Evolutionary conservation across 805 yeast genomes (phyloP), one percentile per base, ranked within the genome.

Genomic region (Metschnikowia similis): DNA sequence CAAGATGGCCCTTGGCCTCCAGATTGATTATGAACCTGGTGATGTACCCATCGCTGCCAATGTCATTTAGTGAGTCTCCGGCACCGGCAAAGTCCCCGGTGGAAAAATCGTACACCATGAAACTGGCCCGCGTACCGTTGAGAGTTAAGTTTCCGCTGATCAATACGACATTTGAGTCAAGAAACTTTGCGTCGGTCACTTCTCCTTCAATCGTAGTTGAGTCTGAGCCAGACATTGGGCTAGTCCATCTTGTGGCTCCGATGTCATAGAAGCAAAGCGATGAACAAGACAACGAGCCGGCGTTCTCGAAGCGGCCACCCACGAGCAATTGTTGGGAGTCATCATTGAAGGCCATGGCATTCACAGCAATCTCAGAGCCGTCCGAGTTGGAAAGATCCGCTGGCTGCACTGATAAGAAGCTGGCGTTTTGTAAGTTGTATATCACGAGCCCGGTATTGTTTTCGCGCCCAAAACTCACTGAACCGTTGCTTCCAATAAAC

Each of bases 301-400:
- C 83, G 17, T 72, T 63, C 17, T 74, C 76, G 62, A 87, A 89
- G 39, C 77, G 72, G 26, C 97, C 97, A 36, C 87, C 96, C 10
- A 87, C 87, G 30, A 84, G 71, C 28, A 89, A 66, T 45, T 61
- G 56, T n/a, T 61, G 55, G 6, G 56, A 61, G 27, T 60, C 58
- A 40, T 70, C 74, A 50, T 66, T 65, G 34, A 64, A 60, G 4
- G 63, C 75, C 48, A 74, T 57, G 5, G 74, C 56, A 48, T 67
- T 71, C n/a, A 74, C 67, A 9, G 53, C 41, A 17, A 71, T 64
- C 1, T 80, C 64, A 11, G 72, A 71, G 11, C 82, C 74, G n/a
- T 70, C 67, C 4, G 69, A 66, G 9, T 71, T 63, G 2, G 77
- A 64, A 26, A 82, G 62, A 14, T 65, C 62, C 0, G 82, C 76